Evolutionary conservation across 208 protist species (phyloP).

Genomic region (Herpetomonas tarakana): DNA sequence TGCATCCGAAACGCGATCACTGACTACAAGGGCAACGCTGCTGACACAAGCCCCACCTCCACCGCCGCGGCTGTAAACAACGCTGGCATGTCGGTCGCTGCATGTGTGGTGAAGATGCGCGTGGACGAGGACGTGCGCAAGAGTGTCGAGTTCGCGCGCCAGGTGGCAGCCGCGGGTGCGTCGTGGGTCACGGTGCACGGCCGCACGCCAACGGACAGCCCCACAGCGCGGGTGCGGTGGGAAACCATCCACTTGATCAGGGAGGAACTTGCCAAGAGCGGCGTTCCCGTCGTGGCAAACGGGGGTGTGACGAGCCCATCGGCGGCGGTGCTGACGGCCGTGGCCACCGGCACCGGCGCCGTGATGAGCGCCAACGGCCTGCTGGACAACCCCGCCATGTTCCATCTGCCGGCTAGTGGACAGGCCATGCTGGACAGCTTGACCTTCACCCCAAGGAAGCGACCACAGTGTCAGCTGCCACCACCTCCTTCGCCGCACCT

Average conservation of each 20-base stretch:
- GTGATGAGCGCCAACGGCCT: constrained; percentile 84
- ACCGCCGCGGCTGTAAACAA: neutral
- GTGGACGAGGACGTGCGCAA: constrained; percentile 53
- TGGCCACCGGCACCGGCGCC: constrained; percentile 53
- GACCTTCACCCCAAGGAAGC: constrained; percentile 5
- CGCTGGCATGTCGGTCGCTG: constrained; percentile 7
- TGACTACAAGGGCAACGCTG: constrained; percentile 12
- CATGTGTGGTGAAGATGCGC: constrained; percentile 88
- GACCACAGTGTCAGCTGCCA: neutral
- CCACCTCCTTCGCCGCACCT: neutral
- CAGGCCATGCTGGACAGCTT: constrained; percentile 4
- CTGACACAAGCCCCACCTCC: neutral
- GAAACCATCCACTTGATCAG: constrained; percentile 63
- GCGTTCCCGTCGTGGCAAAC: constrained; percentile 82
- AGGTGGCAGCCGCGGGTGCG: constrained; percentile 73
- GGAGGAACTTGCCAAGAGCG: constrained; percentile 31
- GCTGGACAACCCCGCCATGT: constrained; percentile 83
- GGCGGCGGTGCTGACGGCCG: constrained; percentile 40
- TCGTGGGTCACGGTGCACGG: constrained; percentile 88
- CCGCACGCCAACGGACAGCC: constrained; percentile 48
- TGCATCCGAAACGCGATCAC: constrained; percentile 50
- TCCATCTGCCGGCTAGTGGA: constrained; percentile 17
- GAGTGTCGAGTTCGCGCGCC: constrained; percentile 83
- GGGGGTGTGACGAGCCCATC: constrained; percentile 61
- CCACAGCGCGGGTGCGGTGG: constrained; percentile 49